Conservation (phyloP, 352 stramenopile genomes). For the Ophiocytium majus region DNA sequence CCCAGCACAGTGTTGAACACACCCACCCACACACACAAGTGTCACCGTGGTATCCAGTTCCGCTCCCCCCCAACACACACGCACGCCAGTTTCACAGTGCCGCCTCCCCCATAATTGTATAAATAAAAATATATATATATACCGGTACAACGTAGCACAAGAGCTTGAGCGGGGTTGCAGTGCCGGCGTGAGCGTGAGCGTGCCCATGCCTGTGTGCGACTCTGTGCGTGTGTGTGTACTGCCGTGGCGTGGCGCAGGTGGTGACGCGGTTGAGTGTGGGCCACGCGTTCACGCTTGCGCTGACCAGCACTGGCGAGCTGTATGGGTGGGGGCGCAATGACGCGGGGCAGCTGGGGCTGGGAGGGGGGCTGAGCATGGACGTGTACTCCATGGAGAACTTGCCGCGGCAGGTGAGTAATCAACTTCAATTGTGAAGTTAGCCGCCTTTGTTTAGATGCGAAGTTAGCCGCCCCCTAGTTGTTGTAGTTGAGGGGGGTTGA, state of each 20-base stretch:
- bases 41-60: too few relatives aligned
- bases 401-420: constrained; percentile 63
- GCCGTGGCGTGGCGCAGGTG: not conserved
- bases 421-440: not conserved
- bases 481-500: constrained; percentile 74
- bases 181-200: not conserved
- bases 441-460: not conserved
- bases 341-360: constrained; percentile 79
- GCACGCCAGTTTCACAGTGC: too few relatives aligned
- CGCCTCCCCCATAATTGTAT: too few relatives aligned
- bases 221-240: not conserved
- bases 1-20: too few relatives aligned
- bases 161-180: not conserved
- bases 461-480: not conserved
- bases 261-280: constrained; percentile 65
- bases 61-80: too few relatives aligned
- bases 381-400: constrained; percentile 88
- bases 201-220: not conserved
- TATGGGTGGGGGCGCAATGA: constrained; percentile 83
- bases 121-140: too few relatives aligned
- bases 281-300: constrained; percentile 74
- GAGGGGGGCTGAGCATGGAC: constrained; percentile 80
- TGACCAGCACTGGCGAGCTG: constrained; percentile 63
- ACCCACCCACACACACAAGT: too few relatives aligned
- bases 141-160: too few relatives aligned